Percentiles rank a stretch among this genome's conserved stretches.
These are phyloP conservation scores for Termitomyces sp. DNA, from an alignment of 768 basidiomycete genomes.

Conservation along the genomic window DNA sequence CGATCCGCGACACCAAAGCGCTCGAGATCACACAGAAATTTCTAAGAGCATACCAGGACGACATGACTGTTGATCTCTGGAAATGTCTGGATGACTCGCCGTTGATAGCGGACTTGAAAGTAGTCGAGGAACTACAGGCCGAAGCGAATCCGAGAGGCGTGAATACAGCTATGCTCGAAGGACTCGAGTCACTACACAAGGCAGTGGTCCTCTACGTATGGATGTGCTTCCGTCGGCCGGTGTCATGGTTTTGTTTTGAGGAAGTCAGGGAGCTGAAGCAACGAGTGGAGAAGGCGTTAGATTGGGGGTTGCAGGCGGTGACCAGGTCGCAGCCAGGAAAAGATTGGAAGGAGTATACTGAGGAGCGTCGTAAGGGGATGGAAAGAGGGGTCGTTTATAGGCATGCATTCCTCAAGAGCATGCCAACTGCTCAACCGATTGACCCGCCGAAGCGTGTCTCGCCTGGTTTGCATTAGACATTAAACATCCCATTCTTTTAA, in stretches of 20 bases:
- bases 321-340: constrained; percentile 18
- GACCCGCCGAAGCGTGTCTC: not conserved
- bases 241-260: constrained; percentile 59
- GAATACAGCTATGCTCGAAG: constrained; percentile 16
- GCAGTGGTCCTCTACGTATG: constrained; percentile 78
- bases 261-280: constrained; percentile 51
- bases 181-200: constrained; percentile 76
- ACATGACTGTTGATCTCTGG: constrained; percentile 40
- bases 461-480: too few relatives aligned
- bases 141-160: not conserved
- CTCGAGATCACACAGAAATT: constrained; percentile 33
- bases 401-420: too few relatives aligned
- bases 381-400: not conserved
- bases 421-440: not conserved
- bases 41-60: constrained; percentile 36
- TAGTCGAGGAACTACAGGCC: constrained; percentile 34
- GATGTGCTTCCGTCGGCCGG: constrained; percentile 67
- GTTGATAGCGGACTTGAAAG: constrained; percentile 37
- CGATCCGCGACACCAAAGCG: constrained; percentile 41
- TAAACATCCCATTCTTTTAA: too few relatives aligned
- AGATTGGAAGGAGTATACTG: not conserved
- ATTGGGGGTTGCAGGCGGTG: constrained; percentile 51
- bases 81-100: constrained; percentile 29
- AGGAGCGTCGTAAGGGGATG: not conserved
- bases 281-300: constrained; percentile 63